Base-by-base conservation (phyloP, 2,329 filamentous ascomycete species). In the Leptographium flavum region DNA sequence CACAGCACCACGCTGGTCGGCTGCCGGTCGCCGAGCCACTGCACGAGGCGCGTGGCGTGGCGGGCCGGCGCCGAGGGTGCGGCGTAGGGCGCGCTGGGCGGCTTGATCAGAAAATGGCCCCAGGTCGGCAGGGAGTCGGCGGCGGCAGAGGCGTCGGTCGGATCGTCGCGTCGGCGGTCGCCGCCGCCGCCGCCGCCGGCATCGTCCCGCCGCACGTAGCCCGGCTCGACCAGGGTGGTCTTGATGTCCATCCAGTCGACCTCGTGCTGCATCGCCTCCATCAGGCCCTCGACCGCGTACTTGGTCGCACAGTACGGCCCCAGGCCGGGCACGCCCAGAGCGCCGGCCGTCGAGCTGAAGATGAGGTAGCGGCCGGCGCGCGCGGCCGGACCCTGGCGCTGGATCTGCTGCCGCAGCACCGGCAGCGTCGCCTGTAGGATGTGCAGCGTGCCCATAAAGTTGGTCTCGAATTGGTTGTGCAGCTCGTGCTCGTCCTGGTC, bases 281-380 rank as follows among this genome's bases (percentile, higher is more conserved):
- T 87, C 45, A 98, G 68, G 0, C 90, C 92, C 59, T 98, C 92
- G 4, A 94, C 87, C 0, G 92, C 92, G 63, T 95, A 96, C 61
- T 96, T 98, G 15, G 87, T 94, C 1, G 92, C 92, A 62, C 90
- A 96, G 58, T 94, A 96, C 0, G 90, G 90, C 0, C 90, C 90
- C 6, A 96, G 65, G 0, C 92, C 92, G 0, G 92, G 92, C 0
- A 96, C 87, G 2, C 90, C 92, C n/a, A 95, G 72, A 0, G 90
- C 86, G 5, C 92, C 92, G 28, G 83, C 83, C 1, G 87, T 95
- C 9, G 84, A 92, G 58, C 87, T 94, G 65, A 96, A 95, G 51
- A 96, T 94, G 42, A 96, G 70, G 60, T 95, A 96, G 27, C 88
- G 76, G 1, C 92, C 92, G 1, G 68, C 70, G 21, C n/a, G n/a